Evolutionary conservation across 106 monocot genomes (phyloP).

Genomic region (Narthecium ossifragum): DNA sequence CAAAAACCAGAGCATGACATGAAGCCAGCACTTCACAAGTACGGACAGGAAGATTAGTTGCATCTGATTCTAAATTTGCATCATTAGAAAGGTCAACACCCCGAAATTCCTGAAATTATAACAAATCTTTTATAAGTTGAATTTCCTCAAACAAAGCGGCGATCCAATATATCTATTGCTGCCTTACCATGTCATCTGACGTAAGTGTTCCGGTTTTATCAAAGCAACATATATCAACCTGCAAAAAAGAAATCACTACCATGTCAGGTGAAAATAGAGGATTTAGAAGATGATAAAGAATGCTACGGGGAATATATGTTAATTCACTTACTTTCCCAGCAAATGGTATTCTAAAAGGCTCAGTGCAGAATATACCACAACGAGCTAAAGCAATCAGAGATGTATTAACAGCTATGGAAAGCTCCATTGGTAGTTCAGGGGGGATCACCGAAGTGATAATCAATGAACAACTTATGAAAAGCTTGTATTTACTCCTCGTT

Average conservation of each 20-base stretch:
- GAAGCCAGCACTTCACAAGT: conserved; percentile 75
- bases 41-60: conserved; percentile 51
- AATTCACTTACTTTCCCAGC: conserved; percentile 99
- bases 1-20: conserved; percentile 98
- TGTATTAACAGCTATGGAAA: conserved; percentile 99
- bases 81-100: conserved; percentile 52
- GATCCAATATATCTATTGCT: neutral
- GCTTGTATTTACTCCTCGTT: conserved; percentile 97
- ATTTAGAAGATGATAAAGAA: too few species aligned
- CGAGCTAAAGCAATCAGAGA: conserved; percentile 97
- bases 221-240: conserved; percentile 99
- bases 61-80: conserved; percentile 71
- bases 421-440: conserved; percentile 97
- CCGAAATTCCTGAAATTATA: conserved; percentile 70
- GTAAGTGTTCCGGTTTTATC: conserved; percentile 99
- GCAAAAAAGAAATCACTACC: too few species aligned
- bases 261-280: too few species aligned
- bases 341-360: conserved; percentile 99
- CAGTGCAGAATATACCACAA: conserved; percentile 96
- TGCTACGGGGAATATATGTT: too few species aligned
- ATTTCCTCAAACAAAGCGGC: neutral
- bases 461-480: conserved; percentile 95
- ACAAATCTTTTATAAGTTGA: neutral
- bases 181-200: conserved; percentile 98
- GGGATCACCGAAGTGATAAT: conserved; percentile 98